Evolutionary conservation across 805 yeast species (phyloP), one percentile per base, ranked within the genome.

Genomic region (Cyberlindnera americana): DNA sequence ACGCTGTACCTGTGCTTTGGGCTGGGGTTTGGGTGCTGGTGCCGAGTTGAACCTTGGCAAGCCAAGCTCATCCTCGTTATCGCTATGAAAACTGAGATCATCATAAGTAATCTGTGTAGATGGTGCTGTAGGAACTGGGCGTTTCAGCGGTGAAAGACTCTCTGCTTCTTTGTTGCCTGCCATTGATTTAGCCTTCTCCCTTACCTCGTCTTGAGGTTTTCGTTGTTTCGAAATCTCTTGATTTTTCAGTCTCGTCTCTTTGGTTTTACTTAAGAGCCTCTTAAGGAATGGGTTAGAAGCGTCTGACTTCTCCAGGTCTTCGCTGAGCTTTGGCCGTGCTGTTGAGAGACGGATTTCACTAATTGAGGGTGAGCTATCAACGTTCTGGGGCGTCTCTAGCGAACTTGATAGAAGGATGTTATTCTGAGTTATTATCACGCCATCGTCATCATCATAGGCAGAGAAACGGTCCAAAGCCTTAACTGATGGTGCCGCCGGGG

Each of bases 371-470:
- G 39, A 21, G 5, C 26, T 19, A 4, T 32, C 45, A 21, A 33
- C 33, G 16, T 30, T 27, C 24, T 1, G 4, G 11, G 5, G n/a
- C 16, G 21, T 22, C n/a, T 27, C 12, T 10, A 41, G 42, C 1
- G 46, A 40, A 22, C 43, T 44, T 18, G 48, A 39, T 2, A 41
- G 36, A 9, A 46, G 28, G 28, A 46, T 35, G 15, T 39, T 30
- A 23, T 42, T 46, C 7, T 25, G 33, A 8, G 28, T 9, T 7
- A 45, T 35, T 12, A 12, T 19, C 2, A 31, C 12, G 6, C 27
- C 39, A 15, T 37, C 38, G 12, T 19, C 33, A 6, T 11, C 8
- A 19, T 4, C 5, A 11, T 17, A 12, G 5, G 6, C 22, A 29
- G 22, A n/a, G n/a, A n/a, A n/a, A n/a, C n/a, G n/a, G n/a, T n/a